phyloP scores from a whole-genome alignment of 495 filamentous ascomycete species.

The Delitschia confertaspora region DNA sequence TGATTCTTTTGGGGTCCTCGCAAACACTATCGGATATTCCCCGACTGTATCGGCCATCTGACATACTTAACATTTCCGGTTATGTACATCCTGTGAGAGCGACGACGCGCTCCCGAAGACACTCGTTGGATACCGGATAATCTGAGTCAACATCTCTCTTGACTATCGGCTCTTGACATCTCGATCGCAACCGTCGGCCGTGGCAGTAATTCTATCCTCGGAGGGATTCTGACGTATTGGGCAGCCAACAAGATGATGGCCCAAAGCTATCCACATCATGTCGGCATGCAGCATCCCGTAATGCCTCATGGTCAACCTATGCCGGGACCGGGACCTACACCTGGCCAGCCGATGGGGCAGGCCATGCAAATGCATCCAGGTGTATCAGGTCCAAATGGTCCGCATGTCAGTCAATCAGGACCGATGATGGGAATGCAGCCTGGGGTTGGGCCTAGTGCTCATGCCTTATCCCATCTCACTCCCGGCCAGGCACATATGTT shows the following conservation, averaged over 20 bases:
- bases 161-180: too few species aligned
- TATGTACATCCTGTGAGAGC: too few species aligned
- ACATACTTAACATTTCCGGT: too few species aligned
- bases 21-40: too few species aligned
- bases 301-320: slow-evolving; percentile 72
- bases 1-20: too few species aligned
- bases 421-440: slow-evolving; percentile 81
- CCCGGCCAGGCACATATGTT: slow-evolving; percentile 56
- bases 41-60: too few species aligned
- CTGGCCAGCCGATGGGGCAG: slow-evolving; percentile 57
- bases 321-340: slow-evolving; percentile 61
- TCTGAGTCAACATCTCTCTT: too few species aligned
- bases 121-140: too few species aligned
- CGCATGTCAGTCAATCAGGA: slow-evolving; percentile 69
- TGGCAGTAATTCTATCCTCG: too few species aligned
- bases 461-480: slow-evolving; percentile 71
- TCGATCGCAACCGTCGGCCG: too few species aligned
- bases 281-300: slow-evolving; percentile 45
- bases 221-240: not conserved
- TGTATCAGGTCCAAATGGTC: slow-evolving; percentile 68
- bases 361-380: slow-evolving; percentile 74
- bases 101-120: too few species aligned
- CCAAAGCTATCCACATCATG: slow-evolving; percentile 53
- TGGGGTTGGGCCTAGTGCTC: slow-evolving; percentile 56
- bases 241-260: slow-evolving; percentile 35